Percentiles rank a stretch among this genome's conserved stretches.
Conservation (phyloP, 495 filamentous ascomycete species). For the Aspergillus taichungensis region DNA sequence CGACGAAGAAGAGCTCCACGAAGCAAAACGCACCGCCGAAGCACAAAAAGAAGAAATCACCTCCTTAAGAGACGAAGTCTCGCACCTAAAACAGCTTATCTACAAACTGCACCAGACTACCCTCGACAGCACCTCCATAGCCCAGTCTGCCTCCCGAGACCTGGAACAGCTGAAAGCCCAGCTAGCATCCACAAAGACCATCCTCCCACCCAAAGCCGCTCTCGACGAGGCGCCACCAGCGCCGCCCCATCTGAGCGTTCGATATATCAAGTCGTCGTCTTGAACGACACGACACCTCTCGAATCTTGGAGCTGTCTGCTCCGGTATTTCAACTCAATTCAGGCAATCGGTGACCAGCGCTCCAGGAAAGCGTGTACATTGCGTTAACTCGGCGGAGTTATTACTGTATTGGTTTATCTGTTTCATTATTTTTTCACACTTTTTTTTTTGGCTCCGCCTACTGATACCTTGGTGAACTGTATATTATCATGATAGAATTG, state of each 20-base stretch:
- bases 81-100: conserved; percentile 26
- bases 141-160: background rate
- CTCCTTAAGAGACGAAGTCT: conserved; percentile 23
- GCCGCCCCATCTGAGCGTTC: background rate
- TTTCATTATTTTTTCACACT: background rate
- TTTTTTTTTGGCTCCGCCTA: background rate
- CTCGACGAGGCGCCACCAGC: background rate
- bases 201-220: background rate
- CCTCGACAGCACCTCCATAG: background rate
- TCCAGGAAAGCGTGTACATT: too few relatives aligned
- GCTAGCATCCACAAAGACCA: background rate
- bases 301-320: too few relatives aligned
- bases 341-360: too few relatives aligned
- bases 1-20: background rate
- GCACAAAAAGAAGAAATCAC: conserved; percentile 19
- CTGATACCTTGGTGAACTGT: conserved; percentile 10
- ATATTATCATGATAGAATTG: conserved; percentile 9
- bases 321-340: too few relatives aligned
- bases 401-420: too few relatives aligned
- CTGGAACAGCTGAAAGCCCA: conserved; percentile 5
- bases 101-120: conserved; percentile 17
- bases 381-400: too few relatives aligned
- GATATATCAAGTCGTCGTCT: background rate
- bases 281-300: too few relatives aligned
- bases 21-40: background rate